A percentile compares a stretch with the other conserved stretches of the same genome.
Evolutionary conservation across 305 asterid genomes (phyloP).

Genomic region (Fraxinus greggii): DNA sequence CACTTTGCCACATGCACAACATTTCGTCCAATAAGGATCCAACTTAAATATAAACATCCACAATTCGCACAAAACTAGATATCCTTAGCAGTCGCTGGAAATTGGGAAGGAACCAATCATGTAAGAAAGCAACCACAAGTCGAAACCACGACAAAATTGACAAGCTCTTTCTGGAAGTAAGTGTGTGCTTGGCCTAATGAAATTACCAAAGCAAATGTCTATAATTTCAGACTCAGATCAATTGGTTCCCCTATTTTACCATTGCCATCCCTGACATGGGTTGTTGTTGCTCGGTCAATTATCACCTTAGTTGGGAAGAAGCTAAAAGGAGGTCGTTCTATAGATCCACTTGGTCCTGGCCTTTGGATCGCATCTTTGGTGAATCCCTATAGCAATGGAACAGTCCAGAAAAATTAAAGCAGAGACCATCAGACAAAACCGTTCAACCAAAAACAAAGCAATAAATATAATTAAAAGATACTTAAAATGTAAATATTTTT

Average conservation of each 20-base stretch:
- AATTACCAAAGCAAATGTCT: slow-evolving; percentile 21
- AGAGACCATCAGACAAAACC: not conserved
- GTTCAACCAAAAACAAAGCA: not conserved
- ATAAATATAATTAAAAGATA: not conserved
- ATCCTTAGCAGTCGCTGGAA: not conserved
- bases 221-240: slow-evolving; percentile 79
- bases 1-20: not conserved
- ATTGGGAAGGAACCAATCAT: not conserved
- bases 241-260: slow-evolving; percentile 45
- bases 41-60: not conserved
- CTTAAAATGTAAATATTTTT: not conserved
- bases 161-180: not conserved
- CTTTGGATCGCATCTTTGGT: slow-evolving; percentile 25
- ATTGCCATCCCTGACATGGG: slow-evolving; percentile 28
- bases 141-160: not conserved
- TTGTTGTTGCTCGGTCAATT: slow-evolving; percentile 28
- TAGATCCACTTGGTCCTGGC: slow-evolving; percentile 5
- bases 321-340: slow-evolving; percentile 36
- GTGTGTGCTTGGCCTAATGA: not conserved
- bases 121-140: not conserved
- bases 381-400: slow-evolving; percentile 35
- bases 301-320: slow-evolving; percentile 59
- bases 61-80: not conserved
- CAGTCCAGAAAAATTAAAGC: not conserved
- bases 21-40: not conserved